phyloP scores from a whole-genome alignment of 2,329 filamentous ascomycete species.

The Exophiala viscosa region DNA sequence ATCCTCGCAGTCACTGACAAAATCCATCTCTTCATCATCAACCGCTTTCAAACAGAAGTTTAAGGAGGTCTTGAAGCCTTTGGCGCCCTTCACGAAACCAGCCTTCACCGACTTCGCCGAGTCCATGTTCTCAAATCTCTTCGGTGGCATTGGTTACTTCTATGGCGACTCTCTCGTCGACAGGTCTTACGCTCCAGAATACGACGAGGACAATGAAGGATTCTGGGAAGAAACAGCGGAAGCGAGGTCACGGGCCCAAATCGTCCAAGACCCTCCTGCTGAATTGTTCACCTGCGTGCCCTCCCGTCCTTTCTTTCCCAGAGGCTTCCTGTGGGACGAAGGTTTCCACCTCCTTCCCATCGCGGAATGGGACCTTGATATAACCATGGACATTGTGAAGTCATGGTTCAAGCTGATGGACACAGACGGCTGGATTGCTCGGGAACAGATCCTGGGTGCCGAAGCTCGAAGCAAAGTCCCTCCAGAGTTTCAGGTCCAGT shows the following conservation, averaged over 20 bases:
- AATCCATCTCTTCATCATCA: conserved; percentile 64
- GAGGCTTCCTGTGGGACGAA: conserved; percentile 97
- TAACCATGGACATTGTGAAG: conserved; percentile 80
- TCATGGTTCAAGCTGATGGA: conserved; percentile 98
- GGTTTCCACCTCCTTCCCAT: conserved; percentile 92
- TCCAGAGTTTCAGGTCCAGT: conserved; percentile 86
- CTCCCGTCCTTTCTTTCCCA: conserved; percentile 90
- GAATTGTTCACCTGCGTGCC: conserved; percentile 90
- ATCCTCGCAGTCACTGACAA: conserved; percentile 62
- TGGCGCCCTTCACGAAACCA: conserved; percentile 69
- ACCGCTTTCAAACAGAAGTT: conserved; percentile 73
- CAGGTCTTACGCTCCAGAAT: conserved; percentile 84
- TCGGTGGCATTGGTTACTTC: conserved; percentile 95
- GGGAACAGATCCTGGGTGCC: conserved; percentile 87
- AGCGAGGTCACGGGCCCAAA: conserved; percentile 65
- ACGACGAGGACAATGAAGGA: conserved; percentile 89
- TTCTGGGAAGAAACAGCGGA: conserved; percentile 92
- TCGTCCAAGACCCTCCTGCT: conserved; percentile 72
- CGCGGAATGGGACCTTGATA: conserved; percentile 88
- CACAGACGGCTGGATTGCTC: conserved; percentile 93
- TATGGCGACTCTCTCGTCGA: conserved; percentile 84
- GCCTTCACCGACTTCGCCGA: conserved; percentile 77
- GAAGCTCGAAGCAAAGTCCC: conserved; percentile 96
- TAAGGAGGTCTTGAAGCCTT: conserved; percentile 64
- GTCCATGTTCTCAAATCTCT: conserved; percentile 88